Conservation (phyloP, 1,139 yeast genomes). For the Pneumocystis carinii region DNA sequence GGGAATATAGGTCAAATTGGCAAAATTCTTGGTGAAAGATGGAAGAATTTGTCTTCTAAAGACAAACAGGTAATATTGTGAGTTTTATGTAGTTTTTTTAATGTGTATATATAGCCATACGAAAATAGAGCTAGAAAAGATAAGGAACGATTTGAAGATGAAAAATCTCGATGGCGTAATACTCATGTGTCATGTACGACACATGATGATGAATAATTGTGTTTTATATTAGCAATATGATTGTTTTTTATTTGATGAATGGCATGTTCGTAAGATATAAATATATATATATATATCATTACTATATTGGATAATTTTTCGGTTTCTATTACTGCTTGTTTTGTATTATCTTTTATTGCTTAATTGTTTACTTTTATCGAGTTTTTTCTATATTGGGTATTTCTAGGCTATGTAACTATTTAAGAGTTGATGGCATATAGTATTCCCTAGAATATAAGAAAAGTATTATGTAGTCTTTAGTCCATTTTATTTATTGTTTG, state of each 20-base stretch:
- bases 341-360: not conserved
- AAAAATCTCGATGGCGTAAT: slow-evolving; percentile 56
- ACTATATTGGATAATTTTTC: not conserved
- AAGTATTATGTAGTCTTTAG: not conserved
- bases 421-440: not conserved
- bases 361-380: not conserved
- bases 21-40: slow-evolving; percentile 80
- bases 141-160: slow-evolving; percentile 93
- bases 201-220: not conserved
- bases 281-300: not conserved
- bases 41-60: slow-evolving; percentile 76
- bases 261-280: not conserved
- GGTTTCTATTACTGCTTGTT: not conserved
- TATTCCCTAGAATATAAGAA: not conserved
- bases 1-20: slow-evolving; percentile 45
- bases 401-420: not conserved
- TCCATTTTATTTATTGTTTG: not conserved
- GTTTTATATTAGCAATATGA: not conserved
- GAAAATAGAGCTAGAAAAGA: slow-evolving; percentile 88
- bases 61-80: slow-evolving; percentile 36
- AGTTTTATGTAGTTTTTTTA: slow-evolving; percentile 1
- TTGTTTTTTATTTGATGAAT: not conserved
- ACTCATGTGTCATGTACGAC: not conserved
- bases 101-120: slow-evolving; percentile 37
- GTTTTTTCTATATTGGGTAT: not conserved